Evolutionary conservation across 2,329 filamentous ascomycete species (phyloP).

Genomic region (Aphanoascus verrucosus): DNA sequence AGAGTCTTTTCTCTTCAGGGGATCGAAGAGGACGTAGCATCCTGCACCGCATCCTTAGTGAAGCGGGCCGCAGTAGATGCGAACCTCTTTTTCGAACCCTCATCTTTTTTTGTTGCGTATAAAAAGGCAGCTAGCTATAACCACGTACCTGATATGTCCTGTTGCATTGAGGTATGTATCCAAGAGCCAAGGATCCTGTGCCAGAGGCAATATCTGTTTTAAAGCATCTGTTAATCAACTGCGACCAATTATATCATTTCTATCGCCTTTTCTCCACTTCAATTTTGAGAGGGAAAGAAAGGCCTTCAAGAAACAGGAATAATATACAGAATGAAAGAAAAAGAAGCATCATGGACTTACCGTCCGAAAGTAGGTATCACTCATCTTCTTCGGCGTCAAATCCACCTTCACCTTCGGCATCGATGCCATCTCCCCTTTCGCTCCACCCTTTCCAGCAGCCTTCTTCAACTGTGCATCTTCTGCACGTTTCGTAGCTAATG

Average conservation of each 20-base stretch:
- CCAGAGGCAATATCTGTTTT: slow-evolving; percentile 52
- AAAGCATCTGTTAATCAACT: slow-evolving; percentile 2
- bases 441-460: slow-evolving; percentile 12
- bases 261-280: no score
- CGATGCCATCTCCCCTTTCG: slow-evolving; percentile 37
- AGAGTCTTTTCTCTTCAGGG: neutral
- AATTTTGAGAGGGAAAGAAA: slow-evolving; percentile 1
- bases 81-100: no score
- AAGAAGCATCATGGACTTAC: slow-evolving; percentile 33
- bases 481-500: slow-evolving; percentile 45
- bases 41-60: neutral
- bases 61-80: neutral
- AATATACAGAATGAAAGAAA: slow-evolving; percentile 13
- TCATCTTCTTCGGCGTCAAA: slow-evolving; percentile 57
- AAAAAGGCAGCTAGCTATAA: neutral
- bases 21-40: no score
- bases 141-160: slow-evolving; percentile 54
- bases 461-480: slow-evolving; percentile 19
- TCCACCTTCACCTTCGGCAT: slow-evolving; percentile 38
- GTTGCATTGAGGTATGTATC: slow-evolving; percentile 69
- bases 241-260: neutral
- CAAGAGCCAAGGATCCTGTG: slow-evolving; percentile 63
- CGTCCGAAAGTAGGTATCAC: slow-evolving; percentile 58
- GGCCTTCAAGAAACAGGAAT: neutral
- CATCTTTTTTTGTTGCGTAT: neutral